Base-by-base conservation (phyloP, 176 grass and related monocot genomes). In the Carex parvula region DNA sequence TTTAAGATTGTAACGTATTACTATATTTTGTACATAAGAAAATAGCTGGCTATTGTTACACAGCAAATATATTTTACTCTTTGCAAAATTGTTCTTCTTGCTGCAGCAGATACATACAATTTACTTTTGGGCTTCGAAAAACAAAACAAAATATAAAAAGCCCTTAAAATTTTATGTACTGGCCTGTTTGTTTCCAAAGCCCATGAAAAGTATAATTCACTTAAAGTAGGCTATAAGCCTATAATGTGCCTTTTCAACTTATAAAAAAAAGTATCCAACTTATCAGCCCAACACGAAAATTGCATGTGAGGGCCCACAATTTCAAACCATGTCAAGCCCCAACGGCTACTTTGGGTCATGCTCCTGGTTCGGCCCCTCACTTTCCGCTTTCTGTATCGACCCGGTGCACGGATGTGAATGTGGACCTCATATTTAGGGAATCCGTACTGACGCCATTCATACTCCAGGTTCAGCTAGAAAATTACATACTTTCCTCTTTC, bases 311-410 rank as follows among this genome's bases (percentile, higher is more conserved):
- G 62, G 12, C 60, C 81, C 62, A 68, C 60, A 30, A 83, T 54
- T 81, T 86, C 50, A 72, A 86, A 71, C 61, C 6, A 53, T 2
- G 6, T 1, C 4, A 33, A 76, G 7, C 42, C 83, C 24, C 58
- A 88, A 88, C 87, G 87, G 87, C 81, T 88, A 88, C 53, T 80
- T 84, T 32, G 44, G 15, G 46, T 32, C 81, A 69, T 6, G 81
- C 81, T 50, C 22, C 4, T 81, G 11, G 4, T 80, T 15, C 30
- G 60, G 18, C 33, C 20, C 72, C 46, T 5, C 11, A 4, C n/a
- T 16, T 64, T 33, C 33, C 6, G 0, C 18, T 64, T 48, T 50
- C 56, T 26, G 33, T 35, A 52, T 68, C 8, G 37, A 64, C 79
- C 32, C 79, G 60, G 60, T 48, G 4, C 60, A 81, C 18, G 1